Conservation (phyloP, 1,284 basidiomycete genomes). For the Ustilago shanxiensis region DNA sequence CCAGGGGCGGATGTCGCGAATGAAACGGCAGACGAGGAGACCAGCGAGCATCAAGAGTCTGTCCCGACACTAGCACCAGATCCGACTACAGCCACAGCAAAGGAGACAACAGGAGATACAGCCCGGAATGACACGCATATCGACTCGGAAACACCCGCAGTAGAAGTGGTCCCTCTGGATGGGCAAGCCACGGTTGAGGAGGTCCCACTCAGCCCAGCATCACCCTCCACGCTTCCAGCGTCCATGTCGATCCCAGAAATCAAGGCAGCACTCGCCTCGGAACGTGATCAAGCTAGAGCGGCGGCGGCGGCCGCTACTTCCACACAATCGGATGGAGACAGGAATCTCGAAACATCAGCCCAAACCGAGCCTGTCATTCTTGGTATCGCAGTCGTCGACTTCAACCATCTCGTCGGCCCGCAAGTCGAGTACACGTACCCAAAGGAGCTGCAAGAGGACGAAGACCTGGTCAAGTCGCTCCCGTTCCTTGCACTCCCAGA, state of each 20-base stretch:
- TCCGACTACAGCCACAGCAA: not conserved
- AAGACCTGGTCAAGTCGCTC: slow-evolving; percentile 73
- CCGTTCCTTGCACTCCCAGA: slow-evolving; percentile 98
- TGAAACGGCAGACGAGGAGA: not conserved
- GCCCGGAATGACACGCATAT: not conserved
- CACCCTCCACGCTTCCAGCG: slow-evolving; percentile 23
- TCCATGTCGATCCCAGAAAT: slow-evolving; percentile 48
- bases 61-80: not conserved
- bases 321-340: not conserved
- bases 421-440: slow-evolving; percentile 67
- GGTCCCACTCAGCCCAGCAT: slow-evolving; percentile 10
- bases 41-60: not conserved
- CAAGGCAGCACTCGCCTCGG: slow-evolving; percentile 45
- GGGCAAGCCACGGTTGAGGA: not conserved
- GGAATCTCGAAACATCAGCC: not conserved
- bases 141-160: not conserved
- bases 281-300: slow-evolving; percentile 35
- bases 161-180: not conserved
- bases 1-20: not conserved
- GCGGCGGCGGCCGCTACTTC: slow-evolving; percentile 30
- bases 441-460: slow-evolving; percentile 56
- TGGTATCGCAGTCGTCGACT: slow-evolving; percentile 68
- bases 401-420: slow-evolving; percentile 68
- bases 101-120: not conserved
- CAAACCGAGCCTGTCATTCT: slow-evolving; percentile 50